Conservation (phyloP, 2,329 filamentous ascomycete genomes). For the Fusarium euwallaceae region DNA sequence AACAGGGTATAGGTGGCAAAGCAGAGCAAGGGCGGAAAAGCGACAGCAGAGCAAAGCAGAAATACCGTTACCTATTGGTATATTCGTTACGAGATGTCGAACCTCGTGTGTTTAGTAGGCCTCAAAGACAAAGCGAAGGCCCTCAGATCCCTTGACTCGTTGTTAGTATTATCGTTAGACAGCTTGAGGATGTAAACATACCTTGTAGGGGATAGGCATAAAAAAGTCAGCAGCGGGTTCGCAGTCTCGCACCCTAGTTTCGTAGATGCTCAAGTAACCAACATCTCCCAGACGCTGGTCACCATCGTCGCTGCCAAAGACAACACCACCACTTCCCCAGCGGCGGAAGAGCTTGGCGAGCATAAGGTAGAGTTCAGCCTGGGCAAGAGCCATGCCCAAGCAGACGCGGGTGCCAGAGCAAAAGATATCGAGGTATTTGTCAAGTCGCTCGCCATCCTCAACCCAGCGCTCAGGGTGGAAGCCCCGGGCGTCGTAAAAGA, state of each 20-base stretch:
- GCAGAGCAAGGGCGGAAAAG: constrained; percentile 12
- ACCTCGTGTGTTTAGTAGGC: constrained; percentile 31
- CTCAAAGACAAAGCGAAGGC: constrained; percentile 52
- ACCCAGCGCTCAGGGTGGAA: constrained; percentile 56
- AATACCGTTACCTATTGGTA: constrained; percentile 15
- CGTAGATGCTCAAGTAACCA: constrained; percentile 52
- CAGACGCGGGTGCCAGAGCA: constrained; percentile 53
- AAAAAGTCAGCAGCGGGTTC: constrained; percentile 56
- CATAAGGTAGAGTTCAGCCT: constrained; percentile 55
- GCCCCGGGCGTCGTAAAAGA: constrained; percentile 50
- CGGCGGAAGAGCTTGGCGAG: constrained; percentile 55
- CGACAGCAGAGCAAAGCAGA: constrained; percentile 28
- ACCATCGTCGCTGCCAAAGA: constrained; percentile 47
- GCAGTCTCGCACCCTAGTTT: constrained; percentile 52
- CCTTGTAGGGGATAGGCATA: constrained; percentile 56
- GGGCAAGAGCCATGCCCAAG: constrained; percentile 55
- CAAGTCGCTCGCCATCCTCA: constrained; percentile 49
- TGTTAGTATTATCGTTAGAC: constrained; percentile 16
- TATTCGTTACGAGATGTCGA: constrained; percentile 21
- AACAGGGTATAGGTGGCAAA: constrained; percentile 29
- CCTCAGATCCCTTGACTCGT: constrained; percentile 48
- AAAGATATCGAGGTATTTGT: constrained; percentile 52
- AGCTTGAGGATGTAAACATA: constrained; percentile 11
- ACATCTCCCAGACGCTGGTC: constrained; percentile 51
- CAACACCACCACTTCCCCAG: constrained; percentile 53